Evolutionary conservation across 1,284 basidiomycete genomes (phyloP).

Genomic region (Malassezia sp.): DNA sequence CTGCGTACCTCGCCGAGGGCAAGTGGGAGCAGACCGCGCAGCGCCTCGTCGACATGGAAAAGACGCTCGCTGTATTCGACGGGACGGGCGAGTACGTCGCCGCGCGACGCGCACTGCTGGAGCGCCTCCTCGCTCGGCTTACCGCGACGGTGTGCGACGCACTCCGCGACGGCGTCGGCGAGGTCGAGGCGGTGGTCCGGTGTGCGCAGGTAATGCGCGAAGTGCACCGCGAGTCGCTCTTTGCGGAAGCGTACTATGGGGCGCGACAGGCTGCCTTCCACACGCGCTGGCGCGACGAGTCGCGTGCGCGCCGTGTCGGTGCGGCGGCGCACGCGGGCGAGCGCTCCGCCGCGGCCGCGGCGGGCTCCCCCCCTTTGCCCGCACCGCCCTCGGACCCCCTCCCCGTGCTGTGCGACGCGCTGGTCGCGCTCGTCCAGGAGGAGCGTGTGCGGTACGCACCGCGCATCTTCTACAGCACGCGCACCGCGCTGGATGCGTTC

Average conservation of each 20-base stretch:
- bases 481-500: neutral
- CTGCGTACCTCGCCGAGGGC: slow-evolving; percentile 58
- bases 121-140: neutral
- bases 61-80: slow-evolving; percentile 71
- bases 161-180: neutral
- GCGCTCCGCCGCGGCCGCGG: too few relatives aligned
- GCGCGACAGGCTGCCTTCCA: too few relatives aligned
- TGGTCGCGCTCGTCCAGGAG: neutral
- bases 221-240: neutral
- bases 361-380: too few relatives aligned
- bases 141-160: neutral
- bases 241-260: too few relatives aligned
- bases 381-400: neutral
- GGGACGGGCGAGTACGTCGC: slow-evolving; percentile 8
- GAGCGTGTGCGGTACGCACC: slow-evolving; percentile 1
- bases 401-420: neutral
- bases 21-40: slow-evolving; percentile 75
- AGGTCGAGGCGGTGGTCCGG: neutral
- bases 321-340: too few relatives aligned
- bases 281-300: too few relatives aligned
- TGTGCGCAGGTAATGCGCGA: slow-evolving; percentile 4
- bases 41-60: slow-evolving; percentile 69
- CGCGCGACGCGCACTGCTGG: neutral
- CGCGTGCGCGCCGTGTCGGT: too few relatives aligned
- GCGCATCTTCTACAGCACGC: neutral